Evolutionary conservation across 225 moss, liverwort and hornwort genomes (phyloP).

Genomic region (Lunularia cruciata): DNA sequence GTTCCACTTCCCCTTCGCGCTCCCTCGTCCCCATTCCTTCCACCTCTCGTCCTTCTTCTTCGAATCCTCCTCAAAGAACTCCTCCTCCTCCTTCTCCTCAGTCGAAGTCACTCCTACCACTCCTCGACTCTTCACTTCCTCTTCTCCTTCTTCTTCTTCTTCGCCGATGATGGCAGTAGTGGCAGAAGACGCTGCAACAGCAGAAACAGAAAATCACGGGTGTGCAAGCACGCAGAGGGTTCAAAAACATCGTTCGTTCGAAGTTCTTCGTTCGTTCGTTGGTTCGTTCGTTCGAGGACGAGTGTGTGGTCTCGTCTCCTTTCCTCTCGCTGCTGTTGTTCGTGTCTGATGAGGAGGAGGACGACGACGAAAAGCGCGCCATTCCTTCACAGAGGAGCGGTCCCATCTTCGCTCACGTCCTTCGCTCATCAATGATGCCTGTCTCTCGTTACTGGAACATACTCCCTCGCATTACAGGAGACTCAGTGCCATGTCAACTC

Average conservation of each 20-base stretch:
- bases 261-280: not conserved
- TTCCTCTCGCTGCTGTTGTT: not conserved
- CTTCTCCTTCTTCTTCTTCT: not conserved
- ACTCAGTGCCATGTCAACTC: no score
- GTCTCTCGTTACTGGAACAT: not conserved
- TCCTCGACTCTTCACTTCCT: not conserved
- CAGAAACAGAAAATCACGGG: not conserved
- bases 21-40: no score
- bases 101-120: not conserved
- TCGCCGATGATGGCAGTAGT: not conserved
- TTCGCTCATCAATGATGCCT: slow-evolving; percentile 17
- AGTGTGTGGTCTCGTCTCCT: no score
- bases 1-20: no score
- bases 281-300: no score
- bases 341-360: no score
- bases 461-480: no score
- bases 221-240: slow-evolving; percentile 3
- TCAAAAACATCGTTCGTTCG: slow-evolving; percentile 13
- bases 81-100: not conserved
- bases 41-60: not conserved
- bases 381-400: no score
- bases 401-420: slow-evolving; percentile 15
- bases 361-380: slow-evolving; percentile 17
- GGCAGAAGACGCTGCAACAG: no score
- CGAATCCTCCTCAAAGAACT: not conserved